These are phyloP conservation scores for Saccharomycopsis vini DNA, from an alignment of 805 yeast species.

Conservation along the genomic window DNA sequence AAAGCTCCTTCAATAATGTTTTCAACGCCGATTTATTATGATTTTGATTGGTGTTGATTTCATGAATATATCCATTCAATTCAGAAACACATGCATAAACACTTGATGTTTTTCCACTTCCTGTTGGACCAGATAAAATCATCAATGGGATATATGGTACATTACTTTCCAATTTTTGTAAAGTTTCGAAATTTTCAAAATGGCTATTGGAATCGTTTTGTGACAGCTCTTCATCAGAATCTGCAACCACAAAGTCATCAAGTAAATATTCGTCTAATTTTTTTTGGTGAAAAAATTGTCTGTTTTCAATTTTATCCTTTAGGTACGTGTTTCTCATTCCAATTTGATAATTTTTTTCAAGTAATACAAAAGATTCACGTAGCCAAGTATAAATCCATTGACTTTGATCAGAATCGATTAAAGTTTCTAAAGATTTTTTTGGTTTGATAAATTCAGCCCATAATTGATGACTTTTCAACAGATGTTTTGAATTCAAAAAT, in stretches of 20 bases:
- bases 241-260: constrained; percentile 4
- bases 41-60: constrained; percentile 65
- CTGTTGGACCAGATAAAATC: constrained; percentile 60
- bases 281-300: background rate
- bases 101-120: constrained; percentile 72
- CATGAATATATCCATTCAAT: constrained; percentile 65
- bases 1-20: constrained; percentile 60
- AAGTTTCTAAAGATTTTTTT: background rate
- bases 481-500: background rate
- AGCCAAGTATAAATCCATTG: constrained; percentile 9
- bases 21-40: constrained; percentile 66
- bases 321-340: constrained; percentile 4
- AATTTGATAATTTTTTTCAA: constrained; percentile 12
- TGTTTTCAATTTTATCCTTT: constrained; percentile 4
- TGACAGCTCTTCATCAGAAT: constrained; percentile 2
- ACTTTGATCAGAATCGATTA: background rate
- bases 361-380: constrained; percentile 6
- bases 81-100: constrained; percentile 59
- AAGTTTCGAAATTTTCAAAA: constrained; percentile 16
- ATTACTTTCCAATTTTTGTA: constrained; percentile 20
- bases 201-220: constrained; percentile 21
- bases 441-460: constrained; percentile 2
- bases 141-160: constrained; percentile 47
- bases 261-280: background rate
- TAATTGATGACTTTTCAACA: background rate